Evolutionary conservation across 768 basidiomycete species (phyloP), one percentile per base, ranked within the genome.

Genomic region (Lyophyllum shimeji): DNA sequence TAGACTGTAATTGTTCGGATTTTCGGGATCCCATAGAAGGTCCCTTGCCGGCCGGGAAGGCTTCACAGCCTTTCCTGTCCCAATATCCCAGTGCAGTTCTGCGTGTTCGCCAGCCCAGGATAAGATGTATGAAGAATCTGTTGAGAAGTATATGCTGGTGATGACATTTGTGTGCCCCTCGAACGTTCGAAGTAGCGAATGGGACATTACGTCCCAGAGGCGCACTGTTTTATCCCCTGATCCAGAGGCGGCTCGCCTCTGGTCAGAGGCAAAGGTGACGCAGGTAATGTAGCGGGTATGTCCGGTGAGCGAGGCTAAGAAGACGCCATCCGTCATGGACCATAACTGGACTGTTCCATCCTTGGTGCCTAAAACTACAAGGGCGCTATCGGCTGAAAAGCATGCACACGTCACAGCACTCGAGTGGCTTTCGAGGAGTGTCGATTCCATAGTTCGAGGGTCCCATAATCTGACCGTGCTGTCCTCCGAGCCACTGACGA

Each of bases 161-260:
- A 53, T 24, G 21, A 48, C n/a, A 33, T 50, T 39, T 5, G 44
- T 34, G 20, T 53, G 57, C n/a, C 51, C 52, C 13, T 33, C 29
- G 29, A 58, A 50, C 11, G 18, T 34, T 8, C 20, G 13, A 1
- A 55, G 21, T 11, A 49, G 25, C 3, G 52, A 29, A 25, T 52
- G 29, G 31, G 51, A 27, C 3, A 25, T 44, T 15, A 34, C 11
- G 34, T 59, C 53, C 57, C 57, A 58, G 5, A 53, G 17, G n/a
- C 57, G 39, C n/a, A 53, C 57, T 8, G 57, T 58, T 23, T 34
- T 58, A 49, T 58, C 57, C 39, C 46, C 57, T 23, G 57, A 58
- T 42, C 51, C 51, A 33, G 57, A 53, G 23, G 47, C 51, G 6
- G 20, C 20, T 48, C 42, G 45, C 20, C 46, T 20, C 23, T 48